These are phyloP conservation scores for Penicillium sp. DNA, from an alignment of 2,329 filamentous ascomycete species.

Conservation along the genomic window DNA sequence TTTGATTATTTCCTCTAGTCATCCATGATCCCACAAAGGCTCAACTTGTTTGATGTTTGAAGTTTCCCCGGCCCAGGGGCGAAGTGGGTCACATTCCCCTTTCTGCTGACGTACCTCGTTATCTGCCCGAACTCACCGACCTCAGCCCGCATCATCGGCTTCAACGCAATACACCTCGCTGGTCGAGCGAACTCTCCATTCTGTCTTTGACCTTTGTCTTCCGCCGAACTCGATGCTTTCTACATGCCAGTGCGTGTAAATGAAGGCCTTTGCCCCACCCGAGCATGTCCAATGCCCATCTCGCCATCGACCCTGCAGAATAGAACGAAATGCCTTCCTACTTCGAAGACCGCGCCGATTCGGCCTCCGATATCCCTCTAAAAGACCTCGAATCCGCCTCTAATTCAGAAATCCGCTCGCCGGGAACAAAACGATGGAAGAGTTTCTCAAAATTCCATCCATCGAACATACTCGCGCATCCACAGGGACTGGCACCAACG, in stretches of 20 bases:
- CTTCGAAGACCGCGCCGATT: constrained; percentile 17
- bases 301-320: constrained; percentile 1
- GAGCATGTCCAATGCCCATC: constrained; percentile 2
- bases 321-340: constrained; percentile 15
- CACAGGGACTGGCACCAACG: constrained; percentile 17
- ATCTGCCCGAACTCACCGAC: constrained; percentile 4
- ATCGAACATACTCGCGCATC: constrained; percentile 23
- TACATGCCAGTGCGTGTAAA: neutral
- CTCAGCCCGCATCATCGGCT: neutral
- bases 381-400: constrained; percentile 29
- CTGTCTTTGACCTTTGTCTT: neutral
- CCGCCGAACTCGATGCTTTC: neutral
- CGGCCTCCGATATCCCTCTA: constrained; percentile 28
- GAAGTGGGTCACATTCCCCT: neutral
- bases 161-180: constrained; percentile 6
- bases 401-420: constrained; percentile 3
- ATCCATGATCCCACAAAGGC: no score
- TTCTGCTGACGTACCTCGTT: constrained; percentile 8
- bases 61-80: neutral
- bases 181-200: constrained; percentile 3
- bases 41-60: no score
- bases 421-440: constrained; percentile 21
- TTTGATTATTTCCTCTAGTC: neutral
- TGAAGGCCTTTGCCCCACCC: constrained; percentile 1
- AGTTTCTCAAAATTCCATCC: constrained; percentile 25